These are phyloP conservation scores for Stereocaulon alpinum DNA, from an alignment of 495 filamentous ascomycete genomes.

Conservation along the genomic window DNA sequence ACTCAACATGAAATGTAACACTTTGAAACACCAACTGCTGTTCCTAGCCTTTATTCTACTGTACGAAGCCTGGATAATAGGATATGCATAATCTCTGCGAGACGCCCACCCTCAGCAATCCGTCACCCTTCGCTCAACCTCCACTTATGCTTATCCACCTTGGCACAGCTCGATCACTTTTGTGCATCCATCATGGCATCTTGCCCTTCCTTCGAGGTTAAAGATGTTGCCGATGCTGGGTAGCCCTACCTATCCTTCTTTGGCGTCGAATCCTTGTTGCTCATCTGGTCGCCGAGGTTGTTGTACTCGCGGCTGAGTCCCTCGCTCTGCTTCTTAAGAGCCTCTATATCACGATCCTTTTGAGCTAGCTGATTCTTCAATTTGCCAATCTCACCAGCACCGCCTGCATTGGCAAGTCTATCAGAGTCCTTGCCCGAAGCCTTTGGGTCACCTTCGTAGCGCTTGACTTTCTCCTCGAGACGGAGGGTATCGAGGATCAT, in stretches of 20 bases:
- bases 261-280: constrained; percentile 40
- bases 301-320: constrained; percentile 73
- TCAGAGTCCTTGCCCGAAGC: constrained; percentile 60
- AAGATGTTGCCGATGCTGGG: not conserved
- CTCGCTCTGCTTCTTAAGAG: constrained; percentile 75
- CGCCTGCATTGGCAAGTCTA: constrained; percentile 52
- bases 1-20: not conserved
- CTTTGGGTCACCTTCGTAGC: constrained; percentile 67
- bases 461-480: constrained; percentile 86
- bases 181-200: not conserved
- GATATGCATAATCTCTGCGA: not conserved
- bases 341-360: constrained; percentile 66
- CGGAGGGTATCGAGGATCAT: constrained; percentile 93
- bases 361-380: constrained; percentile 60
- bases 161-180: not conserved
- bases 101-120: not conserved
- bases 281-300: constrained; percentile 68
- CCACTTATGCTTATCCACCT: not conserved
- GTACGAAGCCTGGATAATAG: not conserved
- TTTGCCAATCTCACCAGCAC: constrained; percentile 63
- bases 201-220: not conserved
- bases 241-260: constrained; percentile 60
- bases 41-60: not conserved
- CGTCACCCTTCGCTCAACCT: not conserved
- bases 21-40: not conserved